Conservation (phyloP, 768 basidiomycete genomes). For the Amanita thiersii region DNA sequence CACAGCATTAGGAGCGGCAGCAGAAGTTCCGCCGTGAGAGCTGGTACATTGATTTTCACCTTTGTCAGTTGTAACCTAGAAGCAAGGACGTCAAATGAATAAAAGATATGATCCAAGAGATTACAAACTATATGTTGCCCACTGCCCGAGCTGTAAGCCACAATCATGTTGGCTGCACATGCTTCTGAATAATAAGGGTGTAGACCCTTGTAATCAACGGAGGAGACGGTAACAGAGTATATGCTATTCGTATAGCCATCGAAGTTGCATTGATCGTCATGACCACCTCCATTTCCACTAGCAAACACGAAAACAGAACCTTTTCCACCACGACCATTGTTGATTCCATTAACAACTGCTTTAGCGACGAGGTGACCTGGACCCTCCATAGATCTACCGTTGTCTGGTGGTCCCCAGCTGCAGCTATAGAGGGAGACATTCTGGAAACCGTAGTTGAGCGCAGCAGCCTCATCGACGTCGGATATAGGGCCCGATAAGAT, state of each 20-base stretch:
- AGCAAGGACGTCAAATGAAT: conserved; percentile 9
- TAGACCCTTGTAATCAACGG: conserved; percentile 85
- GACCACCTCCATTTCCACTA: conserved; percentile 88
- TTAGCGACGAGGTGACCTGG: conserved; percentile 88
- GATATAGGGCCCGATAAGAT: conserved; percentile 94
- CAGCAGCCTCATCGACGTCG: conserved; percentile 91
- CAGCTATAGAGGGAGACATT: conserved; percentile 92
- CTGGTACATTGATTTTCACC: conserved; percentile 77
- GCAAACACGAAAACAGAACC: conserved; percentile 97
- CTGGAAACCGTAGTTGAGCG: conserved; percentile 91
- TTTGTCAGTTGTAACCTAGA: conserved; percentile 88
- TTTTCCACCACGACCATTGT: conserved; percentile 81
- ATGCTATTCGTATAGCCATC: conserved; percentile 99
- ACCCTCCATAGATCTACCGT: conserved; percentile 90
- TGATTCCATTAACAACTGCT: conserved; percentile 89
- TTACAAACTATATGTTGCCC: conserved; percentile 84
- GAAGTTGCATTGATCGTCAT: conserved; percentile 97
- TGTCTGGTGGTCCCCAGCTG: conserved; percentile 97
- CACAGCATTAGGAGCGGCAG: conserved; percentile 94
- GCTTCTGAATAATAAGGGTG: conserved; percentile 97
- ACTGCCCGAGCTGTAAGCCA: conserved; percentile 92
- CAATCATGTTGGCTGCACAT: conserved; percentile 96
- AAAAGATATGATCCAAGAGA: conserved; percentile 7
- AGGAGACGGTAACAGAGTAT: conserved; percentile 93
- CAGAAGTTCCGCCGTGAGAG: conserved; percentile 92